These are phyloP conservation scores for Globisporangium polare DNA, from an alignment of 352 stramenopile genomes.

Conservation along the genomic window DNA sequence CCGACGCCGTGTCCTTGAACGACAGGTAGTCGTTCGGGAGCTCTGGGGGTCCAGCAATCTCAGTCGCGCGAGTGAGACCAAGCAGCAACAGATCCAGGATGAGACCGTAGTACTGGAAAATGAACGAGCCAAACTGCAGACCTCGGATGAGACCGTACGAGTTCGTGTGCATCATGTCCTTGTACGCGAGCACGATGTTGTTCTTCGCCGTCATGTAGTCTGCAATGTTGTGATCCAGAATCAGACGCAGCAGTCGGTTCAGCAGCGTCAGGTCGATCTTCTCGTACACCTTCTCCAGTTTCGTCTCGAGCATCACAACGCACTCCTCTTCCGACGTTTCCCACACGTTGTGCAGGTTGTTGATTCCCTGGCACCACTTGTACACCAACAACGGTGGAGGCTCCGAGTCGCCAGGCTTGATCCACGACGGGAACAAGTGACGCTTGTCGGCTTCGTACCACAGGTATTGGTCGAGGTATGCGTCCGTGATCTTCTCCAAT, in stretches of 20 bases:
- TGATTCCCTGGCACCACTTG: constrained; percentile 99
- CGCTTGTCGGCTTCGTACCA: constrained; percentile 99
- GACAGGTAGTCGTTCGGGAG: constrained; percentile 99
- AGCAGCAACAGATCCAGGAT: constrained; percentile 98
- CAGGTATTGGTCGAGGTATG: constrained; percentile 99
- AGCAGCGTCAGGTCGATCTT: constrained; percentile 99
- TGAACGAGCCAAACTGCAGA: constrained; percentile 96
- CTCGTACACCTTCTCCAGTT: constrained; percentile 99
- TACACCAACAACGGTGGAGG: constrained; percentile 98
- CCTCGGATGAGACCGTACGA: constrained; percentile 98
- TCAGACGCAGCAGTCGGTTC: constrained; percentile 97
- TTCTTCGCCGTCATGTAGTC: constrained; percentile 99
- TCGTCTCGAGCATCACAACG: constrained; percentile 98
- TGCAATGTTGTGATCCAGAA: constrained; percentile 99
- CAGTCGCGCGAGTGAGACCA: constrained; percentile 96
- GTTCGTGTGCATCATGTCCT: constrained; percentile 99
- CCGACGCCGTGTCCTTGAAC: constrained; percentile 97
- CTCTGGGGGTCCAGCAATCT: constrained; percentile 97
- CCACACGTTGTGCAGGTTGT: constrained; percentile 99
- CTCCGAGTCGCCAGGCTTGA: constrained; percentile 99
- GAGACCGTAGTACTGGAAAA: constrained; percentile 99
- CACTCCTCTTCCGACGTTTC: constrained; percentile 97
- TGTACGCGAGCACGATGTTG: constrained; percentile 98
- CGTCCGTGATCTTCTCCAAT: constrained; percentile 99
- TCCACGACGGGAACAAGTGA: constrained; percentile 99